A percentile compares a stretch with the other conserved stretches of the same genome.
Conservation (phyloP, 257 asterid species). For the Solanum ossicruentum region DNA sequence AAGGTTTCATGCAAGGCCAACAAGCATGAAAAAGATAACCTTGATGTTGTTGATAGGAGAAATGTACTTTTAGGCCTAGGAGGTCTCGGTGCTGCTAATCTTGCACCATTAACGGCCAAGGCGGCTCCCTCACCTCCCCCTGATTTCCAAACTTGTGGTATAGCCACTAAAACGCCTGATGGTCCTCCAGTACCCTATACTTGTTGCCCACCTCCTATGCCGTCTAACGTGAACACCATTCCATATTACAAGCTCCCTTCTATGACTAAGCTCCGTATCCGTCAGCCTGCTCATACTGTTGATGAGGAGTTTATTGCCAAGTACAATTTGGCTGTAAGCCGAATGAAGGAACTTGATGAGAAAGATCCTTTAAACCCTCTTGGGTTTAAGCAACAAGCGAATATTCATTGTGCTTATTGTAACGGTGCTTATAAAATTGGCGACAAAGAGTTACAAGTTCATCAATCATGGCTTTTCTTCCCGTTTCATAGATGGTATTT, state of each 20-base stretch:
- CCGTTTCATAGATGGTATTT: slow-evolving; percentile 15
- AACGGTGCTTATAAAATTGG: too few species aligned
- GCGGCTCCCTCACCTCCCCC: not conserved
- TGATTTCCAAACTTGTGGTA: not conserved
- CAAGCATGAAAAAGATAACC: not conserved
- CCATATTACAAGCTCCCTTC: not conserved
- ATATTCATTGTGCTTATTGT: too few species aligned
- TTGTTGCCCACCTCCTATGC: not conserved
- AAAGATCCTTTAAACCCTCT: not conserved
- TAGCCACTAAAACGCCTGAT: not conserved
- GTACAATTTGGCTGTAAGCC: not conserved
- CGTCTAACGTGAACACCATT: not conserved
- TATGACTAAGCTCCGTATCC: not conserved
- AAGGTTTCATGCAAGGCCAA: not conserved
- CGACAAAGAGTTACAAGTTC: not conserved
- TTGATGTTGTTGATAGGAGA: not conserved
- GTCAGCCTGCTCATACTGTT: not conserved
- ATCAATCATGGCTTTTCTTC: not conserved
- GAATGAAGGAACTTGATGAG: not conserved
- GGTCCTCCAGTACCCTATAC: too few species aligned
- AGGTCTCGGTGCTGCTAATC: not conserved
- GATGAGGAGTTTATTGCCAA: not conserved
- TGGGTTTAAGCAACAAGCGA: not conserved
- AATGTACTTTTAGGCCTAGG: not conserved
- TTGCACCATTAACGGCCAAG: not conserved